Conservation (phyloP, 2,329 filamentous ascomycete species). For the Aspergillus vadensis region DNA sequence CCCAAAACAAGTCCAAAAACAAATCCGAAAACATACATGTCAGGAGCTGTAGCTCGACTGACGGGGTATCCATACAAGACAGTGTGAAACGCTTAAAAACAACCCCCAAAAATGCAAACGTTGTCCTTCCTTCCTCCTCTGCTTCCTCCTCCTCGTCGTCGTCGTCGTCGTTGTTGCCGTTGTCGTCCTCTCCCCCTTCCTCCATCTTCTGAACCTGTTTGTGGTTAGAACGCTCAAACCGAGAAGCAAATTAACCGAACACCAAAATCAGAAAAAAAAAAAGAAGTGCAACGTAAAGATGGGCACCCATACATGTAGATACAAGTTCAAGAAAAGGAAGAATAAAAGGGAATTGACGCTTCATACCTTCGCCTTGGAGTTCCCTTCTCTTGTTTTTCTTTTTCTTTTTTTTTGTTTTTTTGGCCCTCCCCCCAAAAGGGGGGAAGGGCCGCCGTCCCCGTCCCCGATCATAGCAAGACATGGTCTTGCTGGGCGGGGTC, state of each 20-base stretch:
- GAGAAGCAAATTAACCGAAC: not conserved
- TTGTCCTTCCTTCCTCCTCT: not conserved
- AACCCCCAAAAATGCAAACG: not conserved
- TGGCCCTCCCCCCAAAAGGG: too few relatives aligned
- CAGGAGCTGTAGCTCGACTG: conserved; percentile 27
- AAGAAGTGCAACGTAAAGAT: too few relatives aligned
- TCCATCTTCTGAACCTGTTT: not conserved
- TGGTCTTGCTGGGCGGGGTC: conserved; percentile 30
- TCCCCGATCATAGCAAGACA: conserved; percentile 26
- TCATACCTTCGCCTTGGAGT: too few relatives aligned
- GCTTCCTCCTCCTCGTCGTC: not conserved
- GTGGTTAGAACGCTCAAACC: not conserved
- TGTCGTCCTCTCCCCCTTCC: too few relatives aligned
- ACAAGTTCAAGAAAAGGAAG: too few relatives aligned
- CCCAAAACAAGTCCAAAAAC: not conserved
- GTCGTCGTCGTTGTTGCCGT: too few relatives aligned
- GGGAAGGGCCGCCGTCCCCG: not conserved
- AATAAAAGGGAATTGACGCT: too few relatives aligned
- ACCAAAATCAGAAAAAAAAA: too few relatives aligned
- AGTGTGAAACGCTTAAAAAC: not conserved
- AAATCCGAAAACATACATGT: conserved; percentile 11
- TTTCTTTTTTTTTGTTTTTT: not conserved
- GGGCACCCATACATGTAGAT: too few relatives aligned
- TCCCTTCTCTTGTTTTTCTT: not conserved
- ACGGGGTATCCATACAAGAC: conserved; percentile 23